A percentile compares a stretch with the other conserved stretches of the same genome.
These are phyloP conservation scores for Dichotomocladium elegans DNA, from an alignment of 371 early-diverging fungal species.

Conservation along the genomic window DNA sequence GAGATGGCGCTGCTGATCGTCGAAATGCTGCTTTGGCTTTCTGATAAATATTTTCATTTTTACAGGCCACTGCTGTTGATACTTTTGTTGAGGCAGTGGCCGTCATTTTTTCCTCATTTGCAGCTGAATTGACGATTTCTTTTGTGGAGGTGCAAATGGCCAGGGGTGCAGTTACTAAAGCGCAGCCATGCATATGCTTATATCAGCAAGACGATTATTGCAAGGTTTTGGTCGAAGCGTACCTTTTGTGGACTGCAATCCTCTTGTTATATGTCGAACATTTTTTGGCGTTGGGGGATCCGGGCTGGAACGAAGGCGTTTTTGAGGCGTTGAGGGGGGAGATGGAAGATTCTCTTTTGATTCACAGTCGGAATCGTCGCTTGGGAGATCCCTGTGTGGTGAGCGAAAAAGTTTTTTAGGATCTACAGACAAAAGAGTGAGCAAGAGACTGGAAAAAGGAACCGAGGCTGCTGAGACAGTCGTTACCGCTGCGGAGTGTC, in stretches of 20 bases:
- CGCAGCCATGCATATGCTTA: background rate
- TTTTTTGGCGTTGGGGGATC: slow-evolving; percentile 3
- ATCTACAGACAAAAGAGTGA: background rate
- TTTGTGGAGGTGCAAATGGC: background rate
- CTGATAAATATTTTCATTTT: slow-evolving; percentile 6
- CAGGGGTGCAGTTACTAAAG: background rate
- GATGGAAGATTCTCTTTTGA: slow-evolving; percentile 6
- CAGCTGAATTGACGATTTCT: no score
- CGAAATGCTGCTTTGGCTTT: slow-evolving; percentile 15
- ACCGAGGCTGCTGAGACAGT: no score
- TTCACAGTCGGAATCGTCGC: slow-evolving; percentile 1
- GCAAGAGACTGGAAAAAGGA: background rate
- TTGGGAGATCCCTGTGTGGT: background rate
- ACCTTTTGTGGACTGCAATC: slow-evolving; percentile 3
- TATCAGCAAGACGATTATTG: background rate
- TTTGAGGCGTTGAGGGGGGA: slow-evolving; percentile 11
- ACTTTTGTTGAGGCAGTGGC: background rate
- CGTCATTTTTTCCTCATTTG: background rate
- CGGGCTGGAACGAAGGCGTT: background rate
- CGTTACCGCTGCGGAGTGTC: no score
- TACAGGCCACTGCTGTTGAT: background rate
- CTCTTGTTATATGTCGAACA: slow-evolving; percentile 5
- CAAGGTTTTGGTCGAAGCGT: background rate
- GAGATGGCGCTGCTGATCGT: slow-evolving; percentile 58
- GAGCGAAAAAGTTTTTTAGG: background rate